Evolutionary conservation across 139 green algal genomes (phyloP), one percentile per base, ranked within the genome.

Genomic region (Coelastrella sp.): DNA sequence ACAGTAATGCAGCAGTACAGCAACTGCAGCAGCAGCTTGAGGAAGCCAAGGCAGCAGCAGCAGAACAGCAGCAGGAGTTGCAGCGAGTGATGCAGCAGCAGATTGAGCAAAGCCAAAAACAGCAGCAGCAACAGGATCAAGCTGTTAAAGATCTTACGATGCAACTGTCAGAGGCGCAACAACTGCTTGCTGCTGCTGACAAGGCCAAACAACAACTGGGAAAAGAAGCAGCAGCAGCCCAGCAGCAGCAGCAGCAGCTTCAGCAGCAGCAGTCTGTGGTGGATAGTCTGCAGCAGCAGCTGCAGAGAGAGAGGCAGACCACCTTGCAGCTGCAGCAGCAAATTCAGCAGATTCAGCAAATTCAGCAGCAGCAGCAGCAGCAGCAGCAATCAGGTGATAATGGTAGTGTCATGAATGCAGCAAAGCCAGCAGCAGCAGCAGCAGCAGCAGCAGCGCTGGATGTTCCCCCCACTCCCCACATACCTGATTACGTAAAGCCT

Each of bases 201-300:
- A 41, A n/a, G 34, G 68, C 68, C 27, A 32, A 38, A 21, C 43
- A 77, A 38, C 37, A 77, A 38, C 38, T 77, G n/a, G 7, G 37
- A 77, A 7, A 21, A 59, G 37, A 13, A 13, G 35, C 53, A 17
- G 53, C 27, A n/a, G 30, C 75, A 41, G 21, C 32, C 35, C 43
- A 51, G 53, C 15, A 59, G 23, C 35, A 37, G 51, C 75, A 82
- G 75, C 75, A n/a, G 35, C 32, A 67, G 34, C 48, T 81, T 25
- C n/a, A 62, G 71, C 71, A 79, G 71, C 41, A 62, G n/a, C 17
- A 30, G 6, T n/a, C 27, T 13, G 71, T n/a, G 6, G 71, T 62
- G 43, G 27, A 38, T 23, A 38, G n/a, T 9, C 41, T 79, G 71
- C 43, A 79, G 71, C 71, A 79, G 41, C 23, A 79, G 41, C 71